These are phyloP conservation scores for Conoideocrella luteorostrata DNA, from an alignment of 2,329 filamentous ascomycete genomes.

Conservation along the genomic window DNA sequence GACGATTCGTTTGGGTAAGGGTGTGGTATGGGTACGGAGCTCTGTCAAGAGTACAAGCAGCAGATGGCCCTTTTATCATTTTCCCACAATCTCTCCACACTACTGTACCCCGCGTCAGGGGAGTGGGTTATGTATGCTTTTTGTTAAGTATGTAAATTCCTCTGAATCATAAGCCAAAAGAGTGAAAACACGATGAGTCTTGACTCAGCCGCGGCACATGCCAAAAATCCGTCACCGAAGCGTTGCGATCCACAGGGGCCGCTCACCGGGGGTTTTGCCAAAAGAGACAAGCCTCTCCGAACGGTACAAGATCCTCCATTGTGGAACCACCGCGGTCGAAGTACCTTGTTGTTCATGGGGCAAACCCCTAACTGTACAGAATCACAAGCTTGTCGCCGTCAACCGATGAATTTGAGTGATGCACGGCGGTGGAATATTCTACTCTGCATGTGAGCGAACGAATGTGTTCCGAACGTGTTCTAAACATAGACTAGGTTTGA, in stretches of 20 bases:
- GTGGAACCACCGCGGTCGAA: not conserved
- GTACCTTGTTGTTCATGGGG: not conserved
- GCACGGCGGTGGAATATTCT: no score
- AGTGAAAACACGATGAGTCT: not conserved
- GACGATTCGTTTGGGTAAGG: no score
- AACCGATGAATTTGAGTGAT: no score
- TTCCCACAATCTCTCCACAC: not conserved
- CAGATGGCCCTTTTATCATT: not conserved
- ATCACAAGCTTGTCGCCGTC: not conserved
- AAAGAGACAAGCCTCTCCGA: not conserved
- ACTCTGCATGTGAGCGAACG: no score
- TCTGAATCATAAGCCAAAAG: not conserved
- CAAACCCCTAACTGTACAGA: not conserved
- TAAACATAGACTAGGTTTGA: no score
- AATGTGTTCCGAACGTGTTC: no score
- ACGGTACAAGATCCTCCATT: not conserved
- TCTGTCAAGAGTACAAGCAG: not conserved
- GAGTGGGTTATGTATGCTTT: not conserved
- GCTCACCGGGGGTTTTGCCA: constrained; percentile 2
- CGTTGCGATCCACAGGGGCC: not conserved
- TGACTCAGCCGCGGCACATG: constrained; percentile 3
- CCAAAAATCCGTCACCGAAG: not conserved
- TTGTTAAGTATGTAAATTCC: not conserved
- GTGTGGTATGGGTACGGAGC: no score
- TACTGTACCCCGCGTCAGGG: not conserved